Conservation (phyloP, 257 asterid species). For the Fraxinus excelsior region DNA sequence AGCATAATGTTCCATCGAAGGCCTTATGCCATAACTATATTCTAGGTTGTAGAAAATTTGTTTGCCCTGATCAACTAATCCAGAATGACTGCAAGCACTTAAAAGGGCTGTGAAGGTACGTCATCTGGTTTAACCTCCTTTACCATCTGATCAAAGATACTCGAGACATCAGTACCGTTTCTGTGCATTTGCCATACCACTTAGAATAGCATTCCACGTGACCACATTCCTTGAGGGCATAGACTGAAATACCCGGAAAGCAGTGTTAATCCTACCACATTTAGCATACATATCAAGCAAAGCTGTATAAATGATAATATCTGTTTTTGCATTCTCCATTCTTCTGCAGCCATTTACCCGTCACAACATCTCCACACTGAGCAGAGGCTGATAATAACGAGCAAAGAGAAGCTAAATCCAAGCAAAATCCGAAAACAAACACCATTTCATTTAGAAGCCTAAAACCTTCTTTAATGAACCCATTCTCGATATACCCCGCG, state of each 20-base stretch:
- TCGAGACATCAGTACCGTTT: slow-evolving; percentile 48
- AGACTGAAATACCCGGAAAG: slow-evolving; percentile 48
- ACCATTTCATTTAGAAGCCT: slow-evolving; percentile 56
- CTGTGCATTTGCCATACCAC: slow-evolving; percentile 90
- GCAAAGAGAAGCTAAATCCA: slow-evolving; percentile 55
- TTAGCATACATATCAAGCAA: slow-evolving; percentile 88
- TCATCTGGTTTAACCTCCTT: slow-evolving; percentile 64
- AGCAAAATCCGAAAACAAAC: slow-evolving; percentile 36
- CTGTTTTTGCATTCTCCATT: slow-evolving; percentile 33
- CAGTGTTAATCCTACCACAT: slow-evolving; percentile 63
- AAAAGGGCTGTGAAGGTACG: slow-evolving; percentile 70
- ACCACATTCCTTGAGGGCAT: slow-evolving; percentile 50
- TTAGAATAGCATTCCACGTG: slow-evolving; percentile 75
- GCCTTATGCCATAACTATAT: slow-evolving; percentile 40
- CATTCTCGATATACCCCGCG: slow-evolving; percentile 55
- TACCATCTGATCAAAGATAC: slow-evolving; percentile 61
- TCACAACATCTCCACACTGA: slow-evolving; percentile 53
- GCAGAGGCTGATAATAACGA: slow-evolving; percentile 66
- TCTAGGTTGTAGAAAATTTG: slow-evolving; percentile 55
- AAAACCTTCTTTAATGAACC: slow-evolving; percentile 51
- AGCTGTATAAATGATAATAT: slow-evolving; percentile 60
- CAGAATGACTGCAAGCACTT: slow-evolving; percentile 87
- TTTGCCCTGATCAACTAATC: slow-evolving; percentile 69
- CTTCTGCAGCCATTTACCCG: slow-evolving; percentile 74
- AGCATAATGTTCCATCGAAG: slow-evolving; percentile 78